phyloP scores from a whole-genome alignment of 441 rosid species.

The Brassica balearica region DNA sequence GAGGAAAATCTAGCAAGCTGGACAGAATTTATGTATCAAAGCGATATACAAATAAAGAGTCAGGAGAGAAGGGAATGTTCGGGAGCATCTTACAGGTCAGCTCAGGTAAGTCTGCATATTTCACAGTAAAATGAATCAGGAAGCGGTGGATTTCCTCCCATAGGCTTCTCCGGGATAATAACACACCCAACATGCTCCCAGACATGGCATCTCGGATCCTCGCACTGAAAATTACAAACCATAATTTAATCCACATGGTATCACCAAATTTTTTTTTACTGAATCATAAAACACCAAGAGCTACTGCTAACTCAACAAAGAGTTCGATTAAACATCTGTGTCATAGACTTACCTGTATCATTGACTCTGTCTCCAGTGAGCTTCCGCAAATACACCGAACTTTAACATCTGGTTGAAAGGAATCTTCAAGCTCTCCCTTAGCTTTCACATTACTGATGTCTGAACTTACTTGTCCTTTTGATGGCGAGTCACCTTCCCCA shows the following conservation, averaged over 20 bases:
- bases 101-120: constrained; percentile 85
- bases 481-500: constrained; percentile 82
- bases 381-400: constrained; percentile 91
- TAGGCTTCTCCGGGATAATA: constrained; percentile 73
- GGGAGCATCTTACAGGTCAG: constrained; percentile 78
- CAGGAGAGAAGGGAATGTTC: neutral
- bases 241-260: constrained; percentile 15
- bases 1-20: constrained; percentile 9
- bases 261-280: neutral
- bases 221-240: constrained; percentile 62
- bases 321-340: constrained; percentile 4
- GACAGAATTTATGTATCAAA: neutral
- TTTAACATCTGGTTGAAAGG: constrained; percentile 58
- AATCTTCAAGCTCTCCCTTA: constrained; percentile 70
- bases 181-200: constrained; percentile 93
- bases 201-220: constrained; percentile 70
- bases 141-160: constrained; percentile 60
- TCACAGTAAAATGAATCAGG: constrained; percentile 88
- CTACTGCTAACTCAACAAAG: neutral
- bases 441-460: constrained; percentile 63
- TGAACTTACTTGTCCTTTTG: constrained; percentile 71
- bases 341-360: constrained; percentile 62
- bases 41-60: neutral
- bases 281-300: constrained; percentile 9
- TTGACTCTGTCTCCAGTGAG: constrained; percentile 67